phyloP scores from a whole-genome alignment of 306 rosid genomes.

The Phaseolus lunatus region DNA sequence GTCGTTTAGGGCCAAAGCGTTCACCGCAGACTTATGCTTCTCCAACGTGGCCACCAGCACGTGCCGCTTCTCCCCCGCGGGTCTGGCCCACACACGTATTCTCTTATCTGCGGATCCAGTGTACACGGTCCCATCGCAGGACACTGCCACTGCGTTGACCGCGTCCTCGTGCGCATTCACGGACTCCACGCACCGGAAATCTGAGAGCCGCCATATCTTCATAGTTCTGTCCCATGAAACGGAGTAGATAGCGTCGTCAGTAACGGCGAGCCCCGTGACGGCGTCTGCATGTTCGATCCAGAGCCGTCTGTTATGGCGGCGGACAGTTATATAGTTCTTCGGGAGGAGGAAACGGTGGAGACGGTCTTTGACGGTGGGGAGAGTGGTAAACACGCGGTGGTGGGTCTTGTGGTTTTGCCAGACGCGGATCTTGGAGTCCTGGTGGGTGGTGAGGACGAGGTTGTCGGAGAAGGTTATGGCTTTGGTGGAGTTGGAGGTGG shows the following conservation, averaged over 20 bases:
- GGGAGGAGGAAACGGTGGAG: conserved; percentile 73
- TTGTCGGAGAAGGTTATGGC: conserved; percentile 57
- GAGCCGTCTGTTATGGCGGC: conserved; percentile 75
- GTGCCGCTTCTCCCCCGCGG: conserved; percentile 60
- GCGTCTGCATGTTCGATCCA: conserved; percentile 96
- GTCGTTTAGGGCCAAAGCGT: conserved; percentile 80
- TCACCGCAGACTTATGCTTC: conserved; percentile 85
- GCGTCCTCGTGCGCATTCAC: conserved; percentile 90
- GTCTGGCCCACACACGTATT: conserved; percentile 79
- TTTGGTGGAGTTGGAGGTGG: conserved; percentile 78
- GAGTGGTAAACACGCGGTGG: conserved; percentile 54
- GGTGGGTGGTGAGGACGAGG: conserved; percentile 75
- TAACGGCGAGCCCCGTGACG: conserved; percentile 69
- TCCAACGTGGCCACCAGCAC: conserved; percentile 73
- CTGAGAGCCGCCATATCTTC: conserved; percentile 76
- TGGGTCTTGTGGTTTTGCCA: conserved; percentile 52
- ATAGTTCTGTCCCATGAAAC: conserved; percentile 91
- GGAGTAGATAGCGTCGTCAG: conserved; percentile 68
- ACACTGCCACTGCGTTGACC: conserved; percentile 77
- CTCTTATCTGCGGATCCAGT: conserved; percentile 82
- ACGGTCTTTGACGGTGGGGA: conserved; percentile 81
- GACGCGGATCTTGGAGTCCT: conserved; percentile 79
- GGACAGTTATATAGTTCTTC: conserved; percentile 67
- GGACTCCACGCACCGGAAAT: conserved; percentile 76
- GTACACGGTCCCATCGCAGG: conserved; percentile 74